A percentile compares a stretch with the other conserved stretches of the same genome.
Evolutionary conservation across 306 rosid species (phyloP).

Genomic region (Cicer judaicum): DNA sequence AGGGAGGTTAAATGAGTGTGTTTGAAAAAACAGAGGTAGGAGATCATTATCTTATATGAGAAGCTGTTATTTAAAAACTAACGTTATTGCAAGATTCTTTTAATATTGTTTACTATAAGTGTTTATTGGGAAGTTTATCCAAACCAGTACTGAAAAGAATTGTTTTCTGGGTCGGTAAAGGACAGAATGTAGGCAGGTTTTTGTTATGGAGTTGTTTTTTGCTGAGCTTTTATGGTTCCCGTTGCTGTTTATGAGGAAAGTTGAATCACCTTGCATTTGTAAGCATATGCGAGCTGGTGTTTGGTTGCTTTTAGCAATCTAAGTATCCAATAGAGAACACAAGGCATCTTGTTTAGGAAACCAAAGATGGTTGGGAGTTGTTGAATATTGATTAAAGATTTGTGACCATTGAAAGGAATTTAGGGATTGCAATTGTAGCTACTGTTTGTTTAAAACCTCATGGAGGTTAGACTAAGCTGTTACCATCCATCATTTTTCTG

Average conservation of each 20-base stretch:
- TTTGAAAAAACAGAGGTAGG: neutral
- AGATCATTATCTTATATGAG: neutral
- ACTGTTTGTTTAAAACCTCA: conserved; percentile 20
- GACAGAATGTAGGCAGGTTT: neutral
- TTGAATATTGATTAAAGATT: conserved; percentile 5
- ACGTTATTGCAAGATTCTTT: neutral
- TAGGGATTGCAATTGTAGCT: conserved; percentile 23
- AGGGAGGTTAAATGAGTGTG: neutral
- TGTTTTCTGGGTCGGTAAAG: neutral
- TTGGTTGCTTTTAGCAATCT: conserved; percentile 7
- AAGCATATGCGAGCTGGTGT: neutral
- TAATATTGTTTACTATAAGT: neutral
- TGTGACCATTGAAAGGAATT: conserved; percentile 21
- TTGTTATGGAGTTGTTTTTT: neutral
- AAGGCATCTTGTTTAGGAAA: conserved; percentile 2
- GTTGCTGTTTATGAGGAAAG: conserved; percentile 2
- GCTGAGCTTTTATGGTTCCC: neutral
- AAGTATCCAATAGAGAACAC: neutral
- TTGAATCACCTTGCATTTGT: conserved; percentile 1
- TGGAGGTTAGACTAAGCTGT: conserved; percentile 24
- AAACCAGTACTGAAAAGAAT: neutral
- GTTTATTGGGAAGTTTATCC: conserved; percentile 12
- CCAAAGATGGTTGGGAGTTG: conserved; percentile 2
- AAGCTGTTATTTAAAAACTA: neutral
- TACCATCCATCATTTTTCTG: conserved; percentile 17